phyloP scores from a whole-genome alignment of 2,329 filamentous ascomycete species.

The Microdochium trichocladiopsis region DNA sequence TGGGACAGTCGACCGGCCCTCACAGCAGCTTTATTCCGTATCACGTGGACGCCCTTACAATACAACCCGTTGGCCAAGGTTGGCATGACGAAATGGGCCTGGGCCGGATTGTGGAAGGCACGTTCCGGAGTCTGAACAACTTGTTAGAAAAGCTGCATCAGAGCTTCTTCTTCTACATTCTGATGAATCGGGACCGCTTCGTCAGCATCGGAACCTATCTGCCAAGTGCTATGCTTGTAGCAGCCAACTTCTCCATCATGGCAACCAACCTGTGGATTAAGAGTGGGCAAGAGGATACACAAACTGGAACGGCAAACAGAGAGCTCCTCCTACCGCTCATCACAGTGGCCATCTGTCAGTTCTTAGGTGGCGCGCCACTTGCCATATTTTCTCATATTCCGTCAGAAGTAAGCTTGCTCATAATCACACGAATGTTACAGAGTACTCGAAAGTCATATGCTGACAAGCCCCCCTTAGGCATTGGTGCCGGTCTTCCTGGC shows the following conservation, averaged over 20 bases:
- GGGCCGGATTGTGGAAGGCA: constrained; percentile 80
- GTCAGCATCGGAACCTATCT: constrained; percentile 98
- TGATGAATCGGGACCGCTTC: constrained; percentile 87
- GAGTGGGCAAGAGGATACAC: constrained; percentile 54
- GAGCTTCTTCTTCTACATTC: constrained; percentile 97
- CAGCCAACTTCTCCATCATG: constrained; percentile 91
- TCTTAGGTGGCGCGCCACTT: constrained; percentile 72
- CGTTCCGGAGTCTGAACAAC: constrained; percentile 93
- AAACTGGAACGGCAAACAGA: constrained; percentile 26
- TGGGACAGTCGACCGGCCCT: constrained; percentile 82
- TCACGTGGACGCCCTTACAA: constrained; percentile 90
- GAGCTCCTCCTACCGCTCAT: constrained; percentile 66
- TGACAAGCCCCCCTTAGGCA: constrained; percentile 31
- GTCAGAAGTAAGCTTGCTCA: constrained; percentile 45
- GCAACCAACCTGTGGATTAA: constrained; percentile 91
- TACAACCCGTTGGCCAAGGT: constrained; percentile 83
- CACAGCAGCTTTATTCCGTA: constrained; percentile 97
- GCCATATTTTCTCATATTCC: constrained; percentile 78
- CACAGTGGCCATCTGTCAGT: constrained; percentile 66
- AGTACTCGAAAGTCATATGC: neutral
- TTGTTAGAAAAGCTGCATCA: constrained; percentile 94
- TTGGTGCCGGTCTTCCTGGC: constrained; percentile 50
- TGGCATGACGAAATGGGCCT: constrained; percentile 98
- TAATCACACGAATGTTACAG: neutral
- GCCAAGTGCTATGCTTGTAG: constrained; percentile 94